Evolutionary conservation across 306 rosid genomes (phyloP).

Genomic region (Rosa multiflora): DNA sequence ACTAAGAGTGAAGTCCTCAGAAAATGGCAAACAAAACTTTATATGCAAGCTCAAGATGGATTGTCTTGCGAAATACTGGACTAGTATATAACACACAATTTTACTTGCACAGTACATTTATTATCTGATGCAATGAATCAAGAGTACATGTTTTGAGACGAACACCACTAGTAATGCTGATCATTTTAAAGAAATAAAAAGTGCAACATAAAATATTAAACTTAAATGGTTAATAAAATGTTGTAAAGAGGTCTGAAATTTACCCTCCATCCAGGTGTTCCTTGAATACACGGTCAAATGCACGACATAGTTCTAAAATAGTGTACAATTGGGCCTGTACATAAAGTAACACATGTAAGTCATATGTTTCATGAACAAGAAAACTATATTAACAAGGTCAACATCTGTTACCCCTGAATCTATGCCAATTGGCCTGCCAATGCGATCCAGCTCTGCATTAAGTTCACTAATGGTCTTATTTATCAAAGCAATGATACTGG

Average conservation of each 20-base stretch:
- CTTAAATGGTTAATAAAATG: not conserved
- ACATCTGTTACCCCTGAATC: constrained; percentile 83
- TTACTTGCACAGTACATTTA: not conserved
- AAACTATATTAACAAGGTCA: constrained; percentile 21
- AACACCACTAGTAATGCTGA: not conserved
- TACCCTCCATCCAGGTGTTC: constrained; percentile 99
- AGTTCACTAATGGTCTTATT: constrained; percentile 94
- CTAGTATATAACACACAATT: not conserved
- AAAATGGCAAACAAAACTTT: not conserved
- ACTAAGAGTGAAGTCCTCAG: not conserved
- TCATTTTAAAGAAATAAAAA: not conserved
- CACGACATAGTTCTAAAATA: constrained; percentile 95
- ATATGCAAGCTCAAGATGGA: not conserved
- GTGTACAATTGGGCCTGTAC: constrained; percentile 91
- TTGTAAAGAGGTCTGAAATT: constrained; percentile 22
- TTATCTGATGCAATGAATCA: not conserved
- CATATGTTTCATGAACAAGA: constrained; percentile 8
- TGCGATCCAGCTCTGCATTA: constrained; percentile 90
- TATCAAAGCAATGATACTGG: constrained; percentile 89
- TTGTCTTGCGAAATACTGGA: constrained; percentile 1
- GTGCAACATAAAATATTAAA: not conserved
- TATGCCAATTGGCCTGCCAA: constrained; percentile 92
- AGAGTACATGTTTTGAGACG: not conserved
- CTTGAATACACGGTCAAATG: constrained; percentile 94
- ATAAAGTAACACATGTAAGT: constrained; percentile 25